Conservation (phyloP, 495 filamentous ascomycete species). For the Sporormia fimetaria region DNA sequence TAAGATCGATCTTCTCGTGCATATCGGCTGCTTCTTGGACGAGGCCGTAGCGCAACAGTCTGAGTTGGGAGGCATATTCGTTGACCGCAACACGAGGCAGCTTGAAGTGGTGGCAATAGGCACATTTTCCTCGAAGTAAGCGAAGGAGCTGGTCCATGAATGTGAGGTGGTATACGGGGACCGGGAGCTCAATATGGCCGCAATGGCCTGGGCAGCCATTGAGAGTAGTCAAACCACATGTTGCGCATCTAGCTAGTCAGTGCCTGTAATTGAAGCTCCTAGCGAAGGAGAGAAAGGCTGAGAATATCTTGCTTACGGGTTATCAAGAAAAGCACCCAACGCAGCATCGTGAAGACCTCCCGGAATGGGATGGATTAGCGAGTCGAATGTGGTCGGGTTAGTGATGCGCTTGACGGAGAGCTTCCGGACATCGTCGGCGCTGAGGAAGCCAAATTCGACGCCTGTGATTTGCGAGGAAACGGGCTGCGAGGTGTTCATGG, state of each 20-base stretch:
- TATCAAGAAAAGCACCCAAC: slow-evolving; percentile 79
- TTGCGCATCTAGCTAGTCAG: slow-evolving; percentile 51
- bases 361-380: slow-evolving; percentile 68
- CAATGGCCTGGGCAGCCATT: slow-evolving; percentile 79
- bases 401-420: slow-evolving; percentile 88
- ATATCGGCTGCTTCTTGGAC: slow-evolving; percentile 60
- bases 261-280: slow-evolving; percentile 1
- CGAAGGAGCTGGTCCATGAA: slow-evolving; percentile 85
- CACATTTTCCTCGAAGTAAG: slow-evolving; percentile 73
- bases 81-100: slow-evolving; percentile 62
- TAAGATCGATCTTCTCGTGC: slow-evolving; percentile 33
- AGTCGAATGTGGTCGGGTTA: slow-evolving; percentile 81
- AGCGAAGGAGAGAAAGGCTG: background rate
- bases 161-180: slow-evolving; percentile 82
- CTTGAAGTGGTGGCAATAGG: slow-evolving; percentile 76
- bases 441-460: slow-evolving; percentile 79
- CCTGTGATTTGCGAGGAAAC: slow-evolving; percentile 73
- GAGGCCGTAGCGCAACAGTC: slow-evolving; percentile 73
- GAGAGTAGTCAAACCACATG: slow-evolving; percentile 61
- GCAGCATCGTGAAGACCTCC: slow-evolving; percentile 89
- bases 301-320: slow-evolving; percentile 47
- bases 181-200: slow-evolving; percentile 89
- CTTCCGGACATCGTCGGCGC: slow-evolving; percentile 67
- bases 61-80: slow-evolving; percentile 70
- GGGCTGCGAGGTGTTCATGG: slow-evolving; percentile 79